A percentile compares a stretch with the other conserved stretches of the same genome.
These are phyloP conservation scores for Arthrobotrys pseudoclavata DNA, from an alignment of 2,329 filamentous ascomycete species.

Conservation along the genomic window DNA sequence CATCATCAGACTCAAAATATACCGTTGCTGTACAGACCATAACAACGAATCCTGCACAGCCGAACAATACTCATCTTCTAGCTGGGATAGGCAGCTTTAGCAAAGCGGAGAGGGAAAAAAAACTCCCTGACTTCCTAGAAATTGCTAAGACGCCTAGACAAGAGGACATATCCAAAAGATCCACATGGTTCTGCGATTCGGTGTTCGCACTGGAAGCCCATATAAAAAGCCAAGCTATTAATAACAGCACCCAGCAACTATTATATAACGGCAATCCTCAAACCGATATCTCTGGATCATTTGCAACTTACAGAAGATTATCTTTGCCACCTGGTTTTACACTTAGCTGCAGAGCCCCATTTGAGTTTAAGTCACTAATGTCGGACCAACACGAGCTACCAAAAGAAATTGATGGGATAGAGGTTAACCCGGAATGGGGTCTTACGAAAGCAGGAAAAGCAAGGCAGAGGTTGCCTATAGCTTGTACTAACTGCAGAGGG, in stretches of 20 bases:
- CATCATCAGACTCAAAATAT: conserved; percentile 53
- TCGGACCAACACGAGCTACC: conserved; percentile 51
- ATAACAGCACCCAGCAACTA: conserved; percentile 35
- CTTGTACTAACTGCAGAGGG: conserved; percentile 63
- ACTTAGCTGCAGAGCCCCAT: conserved; percentile 56
- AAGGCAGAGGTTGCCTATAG: conserved; percentile 63
- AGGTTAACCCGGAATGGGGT: conserved; percentile 64
- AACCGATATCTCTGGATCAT: conserved; percentile 47
- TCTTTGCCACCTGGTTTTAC: conserved; percentile 56
- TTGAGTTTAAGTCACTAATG: conserved; percentile 50
- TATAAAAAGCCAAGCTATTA: conserved; percentile 51
- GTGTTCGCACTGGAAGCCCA: conserved; percentile 56
- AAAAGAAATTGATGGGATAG: conserved; percentile 61
- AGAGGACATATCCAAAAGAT: conserved; percentile 56
- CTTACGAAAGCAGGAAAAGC: conserved; percentile 64
- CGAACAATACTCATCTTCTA: conserved; percentile 51
- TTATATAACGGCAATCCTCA: conserved; percentile 44
- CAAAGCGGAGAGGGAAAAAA: conserved; percentile 37
- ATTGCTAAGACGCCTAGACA: conserved; percentile 59
- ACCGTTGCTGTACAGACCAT: conserved; percentile 46
- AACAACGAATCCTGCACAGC: conserved; percentile 58
- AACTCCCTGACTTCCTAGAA: conserved; percentile 44
- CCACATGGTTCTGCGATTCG: conserved; percentile 58
- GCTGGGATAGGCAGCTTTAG: conserved; percentile 56
- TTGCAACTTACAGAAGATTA: conserved; percentile 58